Base-by-base conservation (phyloP, 164 flowering plant species). In the Litsea cubeba region DNA sequence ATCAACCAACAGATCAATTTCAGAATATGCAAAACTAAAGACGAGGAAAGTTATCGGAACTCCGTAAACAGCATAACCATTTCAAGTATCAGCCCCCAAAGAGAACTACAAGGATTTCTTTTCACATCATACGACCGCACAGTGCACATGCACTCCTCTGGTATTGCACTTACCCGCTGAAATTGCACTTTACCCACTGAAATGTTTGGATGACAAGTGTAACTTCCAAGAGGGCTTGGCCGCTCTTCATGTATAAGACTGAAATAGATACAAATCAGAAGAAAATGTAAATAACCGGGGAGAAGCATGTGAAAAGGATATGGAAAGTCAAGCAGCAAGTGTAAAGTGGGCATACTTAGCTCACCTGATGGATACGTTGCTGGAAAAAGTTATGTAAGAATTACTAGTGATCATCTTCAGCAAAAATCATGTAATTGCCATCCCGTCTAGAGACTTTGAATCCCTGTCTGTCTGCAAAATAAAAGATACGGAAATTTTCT, bases 381-480 rank as follows among this genome's bases (percentile, higher is more conserved):
- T 5, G 26, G 40, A 24, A 28, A 12, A 32, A 7, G 18, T 63
- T 28, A 22, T 32, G 73, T 49, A 51, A 8, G 63, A 26, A 79
- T 75, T 81, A 24, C n/a, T 85, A 82, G 66, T 81, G 14, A 67
- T 77, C 69, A 50, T 73, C 84, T 20, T 83, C 81, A 8, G 84
- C 79, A 75, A 73, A 84, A 62, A 66, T 35, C 23, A 74, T 5
- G 72, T 79, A 62, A 60, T 68, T 73, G 74, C 60, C 69, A 50
- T 74, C 79, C 26, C 73, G 78, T 71, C 79, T 78, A 54, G 81
- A 82, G 81, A 82, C 64, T 60, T 70, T 35, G 69, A 63, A 58
- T 76, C 76, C 68, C 63, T 76, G 51, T 85, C 85, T 65, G 82
- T 86, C 90, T 88, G 86, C 83, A 66, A 23, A 68, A 60, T 17